Percentiles rank a stretch among this genome's conserved stretches.
phyloP scores from a whole-genome alignment of 2,329 filamentous ascomycete species.

The Sclerotinia trifoliorum region DNA sequence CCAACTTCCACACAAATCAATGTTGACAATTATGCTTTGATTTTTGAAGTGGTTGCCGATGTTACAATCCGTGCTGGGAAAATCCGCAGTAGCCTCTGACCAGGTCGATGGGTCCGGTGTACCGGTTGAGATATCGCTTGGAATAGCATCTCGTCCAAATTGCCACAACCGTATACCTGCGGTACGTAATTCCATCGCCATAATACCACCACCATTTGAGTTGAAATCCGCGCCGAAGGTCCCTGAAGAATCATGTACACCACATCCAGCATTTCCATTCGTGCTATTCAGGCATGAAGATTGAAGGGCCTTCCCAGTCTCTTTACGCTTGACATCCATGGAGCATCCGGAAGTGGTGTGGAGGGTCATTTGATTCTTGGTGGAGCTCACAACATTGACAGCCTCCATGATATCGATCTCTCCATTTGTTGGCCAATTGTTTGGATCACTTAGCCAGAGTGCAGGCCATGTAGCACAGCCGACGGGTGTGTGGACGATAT shows the following conservation, averaged over 20 bases:
- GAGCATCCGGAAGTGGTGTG: conserved; percentile 49
- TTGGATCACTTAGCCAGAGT: conserved; percentile 62
- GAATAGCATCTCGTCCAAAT: conserved; percentile 47
- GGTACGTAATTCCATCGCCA: conserved; percentile 49
- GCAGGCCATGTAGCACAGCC: conserved; percentile 54
- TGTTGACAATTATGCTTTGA: conserved; percentile 78
- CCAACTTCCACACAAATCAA: conserved; percentile 85
- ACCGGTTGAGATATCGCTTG: conserved; percentile 45
- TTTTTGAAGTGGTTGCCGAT: conserved; percentile 67
- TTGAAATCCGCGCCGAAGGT: conserved; percentile 56
- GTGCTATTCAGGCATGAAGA: conserved; percentile 46
- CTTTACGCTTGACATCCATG: conserved; percentile 44
- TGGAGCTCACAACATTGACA: conserved; percentile 45
- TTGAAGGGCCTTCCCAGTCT: conserved; percentile 49
- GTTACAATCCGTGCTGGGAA: conserved; percentile 61
- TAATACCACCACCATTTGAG: conserved; percentile 47
- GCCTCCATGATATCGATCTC: conserved; percentile 57
- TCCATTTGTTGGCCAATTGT: conserved; percentile 59
- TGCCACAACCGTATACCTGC: conserved; percentile 52
- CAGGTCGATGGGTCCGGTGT: conserved; percentile 47
- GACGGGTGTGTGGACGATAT: conserved; percentile 59
- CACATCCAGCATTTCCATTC: conserved; percentile 45
- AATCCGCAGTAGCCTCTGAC: conserved; percentile 47
- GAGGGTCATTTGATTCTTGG: conserved; percentile 47
- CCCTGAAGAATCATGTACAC: conserved; percentile 44